Conservation (phyloP, 2,329 filamentous ascomycete genomes). For the Pestalotiopsis sp. region DNA sequence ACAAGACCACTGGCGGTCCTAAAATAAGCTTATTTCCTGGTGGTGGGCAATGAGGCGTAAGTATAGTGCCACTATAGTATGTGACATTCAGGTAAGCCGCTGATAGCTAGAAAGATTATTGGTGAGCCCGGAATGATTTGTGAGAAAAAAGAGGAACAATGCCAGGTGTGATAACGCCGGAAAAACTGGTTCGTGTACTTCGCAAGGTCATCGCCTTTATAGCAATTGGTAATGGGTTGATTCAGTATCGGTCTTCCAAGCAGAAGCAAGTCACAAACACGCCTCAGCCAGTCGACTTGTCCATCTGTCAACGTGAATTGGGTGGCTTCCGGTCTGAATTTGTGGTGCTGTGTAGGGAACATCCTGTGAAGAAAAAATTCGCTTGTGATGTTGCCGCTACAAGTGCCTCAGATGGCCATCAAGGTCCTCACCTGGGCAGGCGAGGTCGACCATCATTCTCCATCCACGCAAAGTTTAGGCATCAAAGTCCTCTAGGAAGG, state of each 20-base stretch:
- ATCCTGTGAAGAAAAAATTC: not conserved
- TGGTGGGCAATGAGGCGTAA: not conserved
- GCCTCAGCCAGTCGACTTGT: not conserved
- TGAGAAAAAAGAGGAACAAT: not conserved
- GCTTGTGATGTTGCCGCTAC: not conserved
- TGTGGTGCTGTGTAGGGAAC: not conserved
- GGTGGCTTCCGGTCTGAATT: not conserved
- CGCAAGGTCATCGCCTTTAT: not conserved
- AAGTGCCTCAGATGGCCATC: slow-evolving; percentile 5
- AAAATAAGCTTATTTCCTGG: not conserved
- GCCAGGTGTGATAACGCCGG: not conserved
- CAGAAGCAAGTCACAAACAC: not conserved
- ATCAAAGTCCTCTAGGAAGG: not conserved
- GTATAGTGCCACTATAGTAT: not conserved
- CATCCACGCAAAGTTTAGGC: not conserved
- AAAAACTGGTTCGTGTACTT: not conserved
- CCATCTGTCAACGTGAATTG: not conserved
- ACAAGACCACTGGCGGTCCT: not conserved
- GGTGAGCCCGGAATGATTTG: not conserved
- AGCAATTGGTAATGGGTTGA: not conserved
- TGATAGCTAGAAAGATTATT: not conserved
- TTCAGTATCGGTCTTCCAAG: not conserved
- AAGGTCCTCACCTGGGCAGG: not conserved
- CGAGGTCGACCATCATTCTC: not conserved
- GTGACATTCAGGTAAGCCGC: not conserved